Percentiles rank a stretch among this genome's conserved stretches.
Evolutionary conservation across 1,284 basidiomycete species (phyloP).

Genomic region (Rhodotorula mucilaginosa): DNA sequence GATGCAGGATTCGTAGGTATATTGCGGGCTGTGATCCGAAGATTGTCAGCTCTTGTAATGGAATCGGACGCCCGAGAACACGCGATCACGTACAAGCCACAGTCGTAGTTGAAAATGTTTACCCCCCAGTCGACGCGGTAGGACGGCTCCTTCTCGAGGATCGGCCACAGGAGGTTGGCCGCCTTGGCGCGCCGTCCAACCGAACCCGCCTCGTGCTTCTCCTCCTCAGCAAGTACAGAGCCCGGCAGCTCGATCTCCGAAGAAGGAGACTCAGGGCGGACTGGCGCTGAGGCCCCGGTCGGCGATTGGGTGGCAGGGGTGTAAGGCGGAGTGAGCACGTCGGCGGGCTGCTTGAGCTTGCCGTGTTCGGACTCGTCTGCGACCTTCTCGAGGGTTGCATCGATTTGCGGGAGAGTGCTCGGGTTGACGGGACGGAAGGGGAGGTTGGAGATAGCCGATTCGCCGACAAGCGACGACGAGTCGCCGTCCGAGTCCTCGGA

Average conservation of each 20-base stretch:
- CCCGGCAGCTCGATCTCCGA: neutral
- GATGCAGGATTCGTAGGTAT: conserved; percentile 51
- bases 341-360: neutral
- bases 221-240: neutral
- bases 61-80: neutral
- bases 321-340: conserved; percentile 17
- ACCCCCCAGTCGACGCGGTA: conserved; percentile 30
- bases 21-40: conserved; percentile 40
- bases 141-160: conserved; percentile 31
- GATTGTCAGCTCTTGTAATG: neutral
- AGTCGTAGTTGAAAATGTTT: conserved; percentile 46
- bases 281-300: neutral
- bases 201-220: neutral
- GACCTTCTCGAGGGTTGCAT: neutral
- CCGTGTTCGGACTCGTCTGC: neutral
- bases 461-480: neutral
- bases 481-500: neutral
- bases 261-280: neutral
- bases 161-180: conserved; percentile 14
- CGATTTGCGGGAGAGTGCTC: neutral
- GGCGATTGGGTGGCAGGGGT: conserved; percentile 6
- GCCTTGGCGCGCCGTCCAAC: neutral
- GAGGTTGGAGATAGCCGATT: neutral
- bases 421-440: neutral
- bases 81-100: conserved; percentile 37